Evolutionary conservation across 805 yeast species (phyloP).

Genomic region (Yarrowia osloensis): DNA sequence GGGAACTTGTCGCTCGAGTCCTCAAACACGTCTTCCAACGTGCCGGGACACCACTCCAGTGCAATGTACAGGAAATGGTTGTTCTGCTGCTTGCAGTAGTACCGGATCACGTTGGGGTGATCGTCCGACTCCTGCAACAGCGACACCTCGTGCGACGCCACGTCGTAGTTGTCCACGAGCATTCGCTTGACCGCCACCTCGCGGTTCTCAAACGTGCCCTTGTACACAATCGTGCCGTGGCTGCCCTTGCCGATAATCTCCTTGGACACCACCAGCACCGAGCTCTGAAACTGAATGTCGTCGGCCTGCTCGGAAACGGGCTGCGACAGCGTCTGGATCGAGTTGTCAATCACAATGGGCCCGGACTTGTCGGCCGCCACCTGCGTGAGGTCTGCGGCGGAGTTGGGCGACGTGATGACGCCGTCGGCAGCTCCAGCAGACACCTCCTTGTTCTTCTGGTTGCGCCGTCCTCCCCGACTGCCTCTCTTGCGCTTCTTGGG

Average conservation of each 20-base stretch:
- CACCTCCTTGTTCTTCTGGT: constrained; percentile 34
- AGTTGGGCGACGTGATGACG: constrained; percentile 9
- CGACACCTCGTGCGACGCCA: constrained; percentile 89
- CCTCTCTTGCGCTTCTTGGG: constrained; percentile 76
- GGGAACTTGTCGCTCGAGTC: constrained; percentile 44
- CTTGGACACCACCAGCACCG: constrained; percentile 38
- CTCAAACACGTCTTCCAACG: constrained; percentile 77
- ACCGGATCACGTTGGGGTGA: constrained; percentile 91
- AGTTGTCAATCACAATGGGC: constrained; percentile 29
- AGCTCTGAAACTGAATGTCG: constrained; percentile 22
- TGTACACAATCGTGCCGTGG: constrained; percentile 92
- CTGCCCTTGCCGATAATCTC: constrained; percentile 91
- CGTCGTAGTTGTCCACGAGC: constrained; percentile 89
- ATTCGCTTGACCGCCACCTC: constrained; percentile 96
- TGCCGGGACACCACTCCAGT: constrained; percentile 83
- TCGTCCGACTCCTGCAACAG: constrained; percentile 91
- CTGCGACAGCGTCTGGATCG: constrained; percentile 28
- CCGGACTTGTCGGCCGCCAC: constrained; percentile 2
- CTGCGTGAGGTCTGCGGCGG: neutral
- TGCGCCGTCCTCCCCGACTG: constrained; percentile 75
- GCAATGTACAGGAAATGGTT: constrained; percentile 92
- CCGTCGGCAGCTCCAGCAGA: neutral
- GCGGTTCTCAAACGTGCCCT: constrained; percentile 85
- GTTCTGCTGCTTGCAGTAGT: constrained; percentile 88
- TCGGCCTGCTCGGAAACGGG: constrained; percentile 27